Conservation (phyloP, 345 rosid species). For the Populus pruinosa region DNA sequence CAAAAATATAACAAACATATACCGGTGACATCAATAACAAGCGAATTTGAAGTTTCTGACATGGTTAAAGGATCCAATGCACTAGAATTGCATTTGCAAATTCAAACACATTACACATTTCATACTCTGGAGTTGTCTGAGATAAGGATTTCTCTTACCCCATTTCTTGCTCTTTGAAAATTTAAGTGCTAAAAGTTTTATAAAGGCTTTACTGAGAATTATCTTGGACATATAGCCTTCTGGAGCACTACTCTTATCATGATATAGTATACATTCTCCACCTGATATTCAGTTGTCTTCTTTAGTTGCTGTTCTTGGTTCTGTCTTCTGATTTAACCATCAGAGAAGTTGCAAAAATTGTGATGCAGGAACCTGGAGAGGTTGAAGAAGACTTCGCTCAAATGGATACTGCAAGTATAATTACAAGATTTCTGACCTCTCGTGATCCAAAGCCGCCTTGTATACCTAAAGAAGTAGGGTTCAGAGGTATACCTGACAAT, state of each 20-base stretch:
- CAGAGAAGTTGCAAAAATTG: conserved; percentile 4
- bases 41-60: not conserved
- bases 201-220: not conserved
- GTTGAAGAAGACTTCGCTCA: conserved; percentile 71
- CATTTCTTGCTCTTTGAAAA: not conserved
- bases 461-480: conserved; percentile 53
- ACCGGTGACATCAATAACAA: no score
- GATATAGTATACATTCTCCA: not conserved
- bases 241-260: not conserved
- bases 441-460: conserved; percentile 49
- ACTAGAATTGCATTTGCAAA: not conserved
- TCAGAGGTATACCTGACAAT: conserved; percentile 47
- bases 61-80: not conserved
- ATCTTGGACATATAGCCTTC: not conserved
- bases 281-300: not conserved
- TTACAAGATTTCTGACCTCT: conserved; percentile 40
- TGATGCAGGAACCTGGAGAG: conserved; percentile 63
- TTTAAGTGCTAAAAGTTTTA: not conserved
- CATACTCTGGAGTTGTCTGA: not conserved
- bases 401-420: conserved; percentile 42
- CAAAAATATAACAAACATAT: no score
- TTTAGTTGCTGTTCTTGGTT: not conserved
- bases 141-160: not conserved
- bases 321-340: not conserved
- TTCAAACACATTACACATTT: not conserved